Evolutionary conservation across 2,329 filamentous ascomycete genomes (phyloP).

Genomic region (Trichoderma semiorbis): DNA sequence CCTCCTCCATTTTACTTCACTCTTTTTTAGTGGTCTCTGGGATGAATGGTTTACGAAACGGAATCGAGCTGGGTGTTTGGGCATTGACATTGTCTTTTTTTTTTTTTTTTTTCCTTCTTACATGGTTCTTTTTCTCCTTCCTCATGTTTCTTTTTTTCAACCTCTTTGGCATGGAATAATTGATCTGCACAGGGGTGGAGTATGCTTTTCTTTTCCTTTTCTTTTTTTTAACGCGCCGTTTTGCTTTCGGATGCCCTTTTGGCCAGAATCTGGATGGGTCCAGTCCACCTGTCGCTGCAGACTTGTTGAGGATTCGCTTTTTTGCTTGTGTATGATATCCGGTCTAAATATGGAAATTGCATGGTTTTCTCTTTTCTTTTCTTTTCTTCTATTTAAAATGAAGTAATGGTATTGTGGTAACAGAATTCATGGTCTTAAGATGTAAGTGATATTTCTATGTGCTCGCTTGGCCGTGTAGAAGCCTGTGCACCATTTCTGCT

Average conservation of each 20-base stretch:
- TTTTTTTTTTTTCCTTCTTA: background rate
- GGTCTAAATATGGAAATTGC: constrained; percentile 7
- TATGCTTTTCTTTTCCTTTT: background rate
- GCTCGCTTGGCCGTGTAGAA: constrained; percentile 42
- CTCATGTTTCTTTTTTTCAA: background rate
- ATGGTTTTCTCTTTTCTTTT: background rate
- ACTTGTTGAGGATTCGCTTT: background rate
- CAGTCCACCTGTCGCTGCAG: constrained; percentile 3
- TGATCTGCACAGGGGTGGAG: background rate
- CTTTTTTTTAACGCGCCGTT: background rate
- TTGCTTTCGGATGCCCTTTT: background rate
- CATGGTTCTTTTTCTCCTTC: background rate
- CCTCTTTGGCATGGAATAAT: background rate
- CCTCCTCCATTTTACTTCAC: background rate
- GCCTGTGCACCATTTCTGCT: constrained; percentile 64
- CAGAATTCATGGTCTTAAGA: background rate
- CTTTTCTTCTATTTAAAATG: background rate
- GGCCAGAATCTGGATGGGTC: background rate
- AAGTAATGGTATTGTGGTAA: background rate
- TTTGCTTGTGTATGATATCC: constrained; percentile 12
- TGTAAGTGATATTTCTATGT: background rate
- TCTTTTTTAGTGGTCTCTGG: background rate
- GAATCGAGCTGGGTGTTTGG: background rate
- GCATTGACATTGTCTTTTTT: background rate
- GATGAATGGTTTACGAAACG: background rate